Conservation (phyloP, 129 eudicot species). For the Apium graveolens region DNA sequence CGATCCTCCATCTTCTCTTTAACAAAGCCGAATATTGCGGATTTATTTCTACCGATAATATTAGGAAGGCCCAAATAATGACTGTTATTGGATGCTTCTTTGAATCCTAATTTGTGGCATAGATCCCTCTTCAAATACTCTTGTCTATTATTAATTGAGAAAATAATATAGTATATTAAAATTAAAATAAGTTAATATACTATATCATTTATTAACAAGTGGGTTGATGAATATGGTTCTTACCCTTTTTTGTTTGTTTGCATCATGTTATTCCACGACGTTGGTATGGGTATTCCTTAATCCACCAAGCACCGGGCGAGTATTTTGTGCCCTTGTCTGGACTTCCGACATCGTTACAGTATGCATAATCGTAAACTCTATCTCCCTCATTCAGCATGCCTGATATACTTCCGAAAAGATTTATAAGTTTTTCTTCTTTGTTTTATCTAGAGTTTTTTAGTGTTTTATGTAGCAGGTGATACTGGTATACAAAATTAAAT, state of each 20-base stretch:
- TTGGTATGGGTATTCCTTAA: conserved; percentile 61
- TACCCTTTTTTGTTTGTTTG: conserved; percentile 39
- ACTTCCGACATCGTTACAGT: conserved; percentile 64
- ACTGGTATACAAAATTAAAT: conserved; percentile 19
- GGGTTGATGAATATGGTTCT: too few relatives aligned
- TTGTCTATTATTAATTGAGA: too few relatives aligned
- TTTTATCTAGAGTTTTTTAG: conserved; percentile 45
- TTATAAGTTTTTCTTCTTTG: conserved; percentile 53
- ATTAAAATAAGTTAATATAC: too few relatives aligned
- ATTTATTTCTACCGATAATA: too few relatives aligned
- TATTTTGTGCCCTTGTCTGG: conserved; percentile 66
- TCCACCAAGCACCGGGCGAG: conserved; percentile 76
- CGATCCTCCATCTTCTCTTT: too few relatives aligned
- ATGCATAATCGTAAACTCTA: conserved; percentile 78
- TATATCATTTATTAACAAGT: too few relatives aligned
- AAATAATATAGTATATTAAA: too few relatives aligned
- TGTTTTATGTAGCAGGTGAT: conserved; percentile 52
- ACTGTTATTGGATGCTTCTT: too few relatives aligned
- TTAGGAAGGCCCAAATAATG: too few relatives aligned
- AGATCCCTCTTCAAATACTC: too few relatives aligned
- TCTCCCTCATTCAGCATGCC: conserved; percentile 72
- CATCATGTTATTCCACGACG: conserved; percentile 82
- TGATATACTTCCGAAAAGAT: conserved; percentile 56
- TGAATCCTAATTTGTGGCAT: too few relatives aligned
- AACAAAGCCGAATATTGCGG: too few relatives aligned